Conservation (phyloP, 106 monocot genomes). For the Phalaenopsis aphrodite region DNA sequence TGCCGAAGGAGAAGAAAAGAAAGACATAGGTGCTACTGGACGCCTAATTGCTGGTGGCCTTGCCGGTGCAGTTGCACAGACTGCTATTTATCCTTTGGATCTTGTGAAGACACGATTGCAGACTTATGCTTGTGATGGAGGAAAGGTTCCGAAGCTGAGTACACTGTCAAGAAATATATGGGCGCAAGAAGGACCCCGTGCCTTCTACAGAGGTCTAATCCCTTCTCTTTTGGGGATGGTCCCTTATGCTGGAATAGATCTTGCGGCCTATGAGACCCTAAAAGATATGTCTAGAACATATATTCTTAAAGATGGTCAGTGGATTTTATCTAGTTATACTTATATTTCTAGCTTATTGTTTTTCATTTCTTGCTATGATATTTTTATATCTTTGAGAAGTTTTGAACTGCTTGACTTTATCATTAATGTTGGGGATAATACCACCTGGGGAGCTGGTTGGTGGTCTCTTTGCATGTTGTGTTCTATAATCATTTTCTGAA, state of each 20-base stretch:
- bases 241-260: constrained; percentile 97
- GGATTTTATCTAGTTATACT: neutral
- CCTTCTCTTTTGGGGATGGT: constrained; percentile 88
- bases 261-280: constrained; percentile 87
- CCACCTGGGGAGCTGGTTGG: neutral
- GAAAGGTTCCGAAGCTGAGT: constrained; percentile 54
- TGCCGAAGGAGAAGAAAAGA: constrained; percentile 52
- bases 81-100: constrained; percentile 91
- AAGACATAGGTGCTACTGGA: constrained; percentile 65
- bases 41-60: constrained; percentile 81
- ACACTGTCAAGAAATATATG: constrained; percentile 68
- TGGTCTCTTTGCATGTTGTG: neutral
- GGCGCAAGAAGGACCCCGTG: constrained; percentile 83
- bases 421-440: neutral
- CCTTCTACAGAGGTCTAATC: constrained; percentile 83
- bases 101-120: constrained; percentile 86
- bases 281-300: constrained; percentile 82
- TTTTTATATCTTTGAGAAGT: neutral
- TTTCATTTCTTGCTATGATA: neutral
- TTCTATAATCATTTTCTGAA: neutral
- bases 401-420: neutral
- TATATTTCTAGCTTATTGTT: neutral
- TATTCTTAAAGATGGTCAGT: constrained; percentile 71
- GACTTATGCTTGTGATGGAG: constrained; percentile 42
- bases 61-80: constrained; percentile 91